Evolutionary conservation across 345 rosid species (phyloP), one percentile per base, ranked within the genome.

Genomic region (Lenwebbia sp.): DNA sequence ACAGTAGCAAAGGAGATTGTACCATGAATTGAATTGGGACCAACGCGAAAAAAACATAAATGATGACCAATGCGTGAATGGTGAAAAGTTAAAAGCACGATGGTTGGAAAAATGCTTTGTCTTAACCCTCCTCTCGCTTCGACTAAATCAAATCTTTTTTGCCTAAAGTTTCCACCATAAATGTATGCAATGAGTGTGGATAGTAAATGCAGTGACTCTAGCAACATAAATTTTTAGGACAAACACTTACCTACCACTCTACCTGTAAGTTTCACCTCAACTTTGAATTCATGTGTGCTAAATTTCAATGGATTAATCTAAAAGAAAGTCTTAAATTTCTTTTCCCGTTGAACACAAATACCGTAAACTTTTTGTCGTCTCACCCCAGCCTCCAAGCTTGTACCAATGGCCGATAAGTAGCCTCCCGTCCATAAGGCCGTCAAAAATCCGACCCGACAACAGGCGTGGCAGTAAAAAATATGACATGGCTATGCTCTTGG

Each of bases 391-490:
- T 1, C 47, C 47, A 33, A 70, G 3, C 25, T 70, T 0, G 25
- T 33, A 30, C 25, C 6, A 4, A 70, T 17, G 25, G 33, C 6
- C 25, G 5, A 65, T 33, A 33, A 28, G 44, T 65, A 33, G 13
- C 25, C 25, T 33, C 13, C 13, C 5, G 8, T 65, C 25, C 7
- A 33, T 17, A 2, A 15, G 44, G 44, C 12, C 23, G 10, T 65
- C 33, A 8, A 65, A 65, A 33, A 65, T 65, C 13, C 3, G 1
- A 33, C 2, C 12, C 0, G 13, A 33, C 12, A 65, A 5, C 5
- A 21, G 7, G 12, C 44, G 2, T 0, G 1, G 0, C 0, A 17
- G 1, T 65, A 14, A 15, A 65, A 17, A 65, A 15, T 33, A 5
- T 33, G 6, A 17, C 33, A 8, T 62, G 37, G 9, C 37, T 6